phyloP scores from a whole-genome alignment of 345 rosid species.

The Cardamine resedifolia region DNA sequence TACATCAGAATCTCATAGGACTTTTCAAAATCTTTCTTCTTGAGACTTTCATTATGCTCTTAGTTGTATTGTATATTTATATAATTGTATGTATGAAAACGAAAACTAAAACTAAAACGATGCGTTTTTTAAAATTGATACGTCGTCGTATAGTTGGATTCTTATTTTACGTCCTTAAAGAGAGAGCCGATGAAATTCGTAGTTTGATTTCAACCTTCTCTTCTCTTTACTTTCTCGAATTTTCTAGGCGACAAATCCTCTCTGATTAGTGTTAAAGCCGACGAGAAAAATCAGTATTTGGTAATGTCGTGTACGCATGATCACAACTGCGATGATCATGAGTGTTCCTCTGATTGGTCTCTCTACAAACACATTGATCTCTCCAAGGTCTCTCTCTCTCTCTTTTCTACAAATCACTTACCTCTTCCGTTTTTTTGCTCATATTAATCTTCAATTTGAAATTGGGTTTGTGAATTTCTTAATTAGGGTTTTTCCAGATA shows the following conservation, averaged over 20 bases:
- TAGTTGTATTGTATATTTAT: too few relatives aligned
- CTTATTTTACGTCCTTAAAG: not conserved
- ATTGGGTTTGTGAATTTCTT: not conserved
- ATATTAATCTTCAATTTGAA: not conserved
- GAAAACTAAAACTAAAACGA: not conserved
- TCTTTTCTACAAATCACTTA: not conserved
- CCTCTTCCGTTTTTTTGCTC: not conserved
- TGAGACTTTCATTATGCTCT: too few relatives aligned
- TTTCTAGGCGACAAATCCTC: not conserved
- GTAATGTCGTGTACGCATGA: slow-evolving; percentile 85
- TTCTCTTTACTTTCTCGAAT: not conserved
- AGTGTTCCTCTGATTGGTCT: slow-evolving; percentile 93
- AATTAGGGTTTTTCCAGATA: slow-evolving; percentile 12
- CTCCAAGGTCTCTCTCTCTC: slow-evolving; percentile 53
- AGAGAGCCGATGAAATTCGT: not conserved
- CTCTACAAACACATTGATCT: slow-evolving; percentile 94
- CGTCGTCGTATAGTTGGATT: not conserved
- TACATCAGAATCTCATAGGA: too few relatives aligned
- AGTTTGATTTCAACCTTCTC: not conserved
- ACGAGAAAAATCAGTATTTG: not conserved
- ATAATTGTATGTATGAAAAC: too few relatives aligned
- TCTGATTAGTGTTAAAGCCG: not conserved
- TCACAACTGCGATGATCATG: slow-evolving; percentile 89
- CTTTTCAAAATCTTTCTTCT: too few relatives aligned
- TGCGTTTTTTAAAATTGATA: not conserved